A percentile compares a stretch with the other conserved stretches of the same genome.
Conservation (phyloP, 192 early-diverging fungal genomes). For the Entomortierella chlamydospora region DNA sequence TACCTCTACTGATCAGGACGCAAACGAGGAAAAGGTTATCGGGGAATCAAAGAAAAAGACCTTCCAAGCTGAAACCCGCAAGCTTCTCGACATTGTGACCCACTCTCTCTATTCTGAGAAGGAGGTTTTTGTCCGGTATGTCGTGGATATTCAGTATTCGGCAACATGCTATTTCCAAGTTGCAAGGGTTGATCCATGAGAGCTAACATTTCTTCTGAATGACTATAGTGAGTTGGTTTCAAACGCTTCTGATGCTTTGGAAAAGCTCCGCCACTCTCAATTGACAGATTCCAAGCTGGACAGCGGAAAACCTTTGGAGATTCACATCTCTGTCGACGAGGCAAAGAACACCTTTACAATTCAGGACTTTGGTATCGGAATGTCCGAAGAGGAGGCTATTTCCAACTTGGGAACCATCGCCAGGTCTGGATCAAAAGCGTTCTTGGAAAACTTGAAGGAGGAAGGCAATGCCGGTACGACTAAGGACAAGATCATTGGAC, state of each 20-base stretch:
- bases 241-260: conserved; percentile 73
- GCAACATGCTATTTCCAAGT: too few species aligned
- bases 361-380: conserved; percentile 85
- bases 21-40: conserved; percentile 34
- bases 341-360: conserved; percentile 64
- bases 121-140: conserved; percentile 67
- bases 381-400: conserved; percentile 80
- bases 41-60: conserved; percentile 56
- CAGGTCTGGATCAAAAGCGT: conserved; percentile 85
- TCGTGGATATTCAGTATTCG: neutral
- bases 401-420: conserved; percentile 88
- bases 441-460: conserved; percentile 73
- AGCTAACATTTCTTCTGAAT: neutral
- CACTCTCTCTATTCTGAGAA: conserved; percentile 75
- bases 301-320: conserved; percentile 67
- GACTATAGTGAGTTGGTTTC: conserved; percentile 66
- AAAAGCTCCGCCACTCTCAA: conserved; percentile 69
- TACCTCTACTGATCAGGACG: conserved; percentile 20
- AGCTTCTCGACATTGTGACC: conserved; percentile 71
- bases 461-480: conserved; percentile 44
- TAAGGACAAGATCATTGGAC: conserved; percentile 83
- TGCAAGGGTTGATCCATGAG: too few species aligned
- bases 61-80: conserved; percentile 74
- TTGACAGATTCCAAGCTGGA: conserved; percentile 49
- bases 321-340: conserved; percentile 66